Base-by-base conservation (phyloP, 768 basidiomycete species). In the Phanerochaete sordida region DNA sequence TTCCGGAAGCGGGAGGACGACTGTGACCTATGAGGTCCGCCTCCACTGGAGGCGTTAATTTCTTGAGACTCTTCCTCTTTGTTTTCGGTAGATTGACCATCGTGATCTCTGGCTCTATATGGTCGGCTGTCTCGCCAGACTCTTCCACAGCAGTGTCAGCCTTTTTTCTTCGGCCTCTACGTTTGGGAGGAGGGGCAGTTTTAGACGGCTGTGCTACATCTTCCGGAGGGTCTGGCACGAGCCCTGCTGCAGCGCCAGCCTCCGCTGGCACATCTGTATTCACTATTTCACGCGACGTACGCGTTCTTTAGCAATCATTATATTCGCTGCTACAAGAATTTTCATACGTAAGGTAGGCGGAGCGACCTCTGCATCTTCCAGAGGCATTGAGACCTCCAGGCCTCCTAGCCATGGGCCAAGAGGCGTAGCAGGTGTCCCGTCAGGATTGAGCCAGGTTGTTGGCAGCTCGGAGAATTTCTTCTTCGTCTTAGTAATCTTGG, bases 401-500 rank as follows among this genome's bases (percentile, higher is more conserved):
- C 76, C 77, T 45, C 74, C 73, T 43, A 60, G 37, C 79, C 79
- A 84, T 21, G 77, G 74, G 24, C 62, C 65, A 21, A 86, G 67
- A 16, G 84, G 76, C 53, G 69, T 58, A 39, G 80, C 79, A 45
- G 66, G 63, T 21, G 70, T 68, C 44, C 82, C 84, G 68, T 83
- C 78, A 26, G 76, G 74, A 47, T 74, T 69, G 24, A 77, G 53
- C 65, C 73, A 80, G 33, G 69, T 65, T 24, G 75, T 74, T 13
- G 90, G 90, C 5, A 92, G 77, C 27, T 90, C 86, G 19, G 75
- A 68, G 54, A 78, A 81, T 44, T 76, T 80, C 68, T 86, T 91
- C 62, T 70, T 79, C 0, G 79, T 82, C 56, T 30, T n/a, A n/a
- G n/a, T n/a, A n/a, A n/a, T n/a, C n/a, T n/a, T n/a, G n/a, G n/a